Percentiles rank a stretch among this genome's conserved stretches.
phyloP scores from a whole-genome alignment of 164 flowering plant genomes.

The Sedum album region DNA sequence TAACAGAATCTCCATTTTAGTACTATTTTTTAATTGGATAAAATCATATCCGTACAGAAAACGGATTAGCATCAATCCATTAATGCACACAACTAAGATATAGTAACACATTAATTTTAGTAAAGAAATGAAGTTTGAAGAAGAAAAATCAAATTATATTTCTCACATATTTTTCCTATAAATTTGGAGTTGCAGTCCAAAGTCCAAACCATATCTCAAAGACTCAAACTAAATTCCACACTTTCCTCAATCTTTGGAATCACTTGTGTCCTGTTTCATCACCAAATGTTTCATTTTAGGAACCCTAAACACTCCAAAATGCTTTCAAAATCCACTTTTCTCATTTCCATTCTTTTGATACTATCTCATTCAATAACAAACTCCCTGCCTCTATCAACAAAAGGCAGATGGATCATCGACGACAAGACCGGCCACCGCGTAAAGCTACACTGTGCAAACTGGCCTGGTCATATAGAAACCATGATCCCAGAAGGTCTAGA shows the following conservation, averaged over 20 bases:
- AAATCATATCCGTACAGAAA: too few relatives aligned
- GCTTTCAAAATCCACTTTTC: background rate
- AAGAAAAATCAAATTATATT: too few relatives aligned
- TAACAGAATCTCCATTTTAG: too few relatives aligned
- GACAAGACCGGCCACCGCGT: background rate
- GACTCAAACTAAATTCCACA: background rate
- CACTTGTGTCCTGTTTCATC: background rate
- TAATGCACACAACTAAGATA: too few relatives aligned
- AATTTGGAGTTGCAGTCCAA: background rate
- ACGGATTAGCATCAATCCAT: too few relatives aligned
- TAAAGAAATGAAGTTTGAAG: too few relatives aligned
- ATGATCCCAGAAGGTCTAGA: background rate
- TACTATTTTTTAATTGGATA: too few relatives aligned
- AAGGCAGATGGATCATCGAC: background rate
- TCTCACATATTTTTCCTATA: background rate
- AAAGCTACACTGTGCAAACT: slow-evolving; percentile 1
- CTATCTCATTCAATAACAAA: background rate
- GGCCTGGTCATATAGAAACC: background rate
- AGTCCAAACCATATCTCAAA: too few relatives aligned
- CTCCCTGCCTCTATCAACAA: background rate
- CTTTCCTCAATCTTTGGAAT: too few relatives aligned
- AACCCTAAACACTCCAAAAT: background rate
- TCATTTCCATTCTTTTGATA: background rate
- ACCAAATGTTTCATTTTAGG: background rate
- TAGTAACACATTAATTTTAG: too few relatives aligned